A percentile compares a stretch with the other conserved stretches of the same genome.
Evolutionary conservation across 139 green algal species (phyloP).

Genomic region (Zygnema cylindricum): DNA sequence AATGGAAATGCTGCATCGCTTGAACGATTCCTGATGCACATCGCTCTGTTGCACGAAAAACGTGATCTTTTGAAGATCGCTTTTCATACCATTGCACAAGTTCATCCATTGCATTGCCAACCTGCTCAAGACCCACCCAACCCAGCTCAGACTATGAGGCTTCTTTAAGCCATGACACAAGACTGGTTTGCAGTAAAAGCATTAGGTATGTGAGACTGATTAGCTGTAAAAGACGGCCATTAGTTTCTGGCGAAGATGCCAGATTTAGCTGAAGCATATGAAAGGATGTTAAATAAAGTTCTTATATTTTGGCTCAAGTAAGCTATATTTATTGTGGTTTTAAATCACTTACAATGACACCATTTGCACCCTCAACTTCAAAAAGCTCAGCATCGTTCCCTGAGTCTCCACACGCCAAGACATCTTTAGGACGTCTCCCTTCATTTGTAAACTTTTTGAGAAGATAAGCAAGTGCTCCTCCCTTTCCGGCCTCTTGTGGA

Average conservation of each 20-base stretch:
- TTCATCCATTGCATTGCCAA: slow-evolving; percentile 78
- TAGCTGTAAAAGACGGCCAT: too few species aligned
- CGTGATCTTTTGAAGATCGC: slow-evolving; percentile 33
- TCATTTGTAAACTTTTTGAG: slow-evolving; percentile 68
- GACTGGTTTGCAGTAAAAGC: too few species aligned
- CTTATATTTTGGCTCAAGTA: too few species aligned
- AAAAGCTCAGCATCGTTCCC: slow-evolving; percentile 95
- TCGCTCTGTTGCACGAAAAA: slow-evolving; percentile 71
- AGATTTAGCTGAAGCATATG: too few species aligned
- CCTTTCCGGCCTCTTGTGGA: slow-evolving; percentile 81
- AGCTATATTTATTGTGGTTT: not conserved
- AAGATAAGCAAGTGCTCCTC: slow-evolving; percentile 83
- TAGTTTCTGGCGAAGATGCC: too few species aligned
- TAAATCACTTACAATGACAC: slow-evolving; percentile 78
- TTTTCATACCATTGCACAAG: slow-evolving; percentile 74
- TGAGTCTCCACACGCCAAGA: slow-evolving; percentile 88
- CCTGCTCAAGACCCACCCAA: slow-evolving; percentile 21
- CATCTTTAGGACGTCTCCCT: slow-evolving; percentile 20
- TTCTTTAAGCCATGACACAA: too few species aligned
- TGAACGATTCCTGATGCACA: slow-evolving; percentile 88
- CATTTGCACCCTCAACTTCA: slow-evolving; percentile 74
- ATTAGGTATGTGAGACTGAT: too few species aligned
- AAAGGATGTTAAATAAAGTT: too few species aligned
- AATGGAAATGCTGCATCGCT: slow-evolving; percentile 78
- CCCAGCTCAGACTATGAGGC: too few species aligned